Percentiles rank a stretch among this genome's conserved stretches.
phyloP scores from a whole-genome alignment of 2,329 filamentous ascomycete species.

The Botrytis hyacinthi region DNA sequence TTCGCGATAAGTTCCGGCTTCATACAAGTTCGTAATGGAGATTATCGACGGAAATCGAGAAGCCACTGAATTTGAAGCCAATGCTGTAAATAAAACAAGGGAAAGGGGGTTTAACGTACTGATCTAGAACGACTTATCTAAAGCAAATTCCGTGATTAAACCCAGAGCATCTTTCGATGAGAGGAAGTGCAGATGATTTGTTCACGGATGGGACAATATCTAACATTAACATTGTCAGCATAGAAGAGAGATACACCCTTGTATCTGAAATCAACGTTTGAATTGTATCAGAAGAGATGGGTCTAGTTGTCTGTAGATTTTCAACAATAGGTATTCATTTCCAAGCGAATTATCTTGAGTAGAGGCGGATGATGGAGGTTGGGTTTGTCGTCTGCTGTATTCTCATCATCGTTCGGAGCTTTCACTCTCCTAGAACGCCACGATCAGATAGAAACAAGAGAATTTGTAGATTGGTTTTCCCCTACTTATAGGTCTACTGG shows the following conservation, averaged over 20 bases:
- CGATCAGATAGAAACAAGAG: background rate
- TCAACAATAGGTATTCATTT: background rate
- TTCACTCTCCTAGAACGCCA: background rate
- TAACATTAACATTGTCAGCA: background rate
- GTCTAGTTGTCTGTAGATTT: background rate
- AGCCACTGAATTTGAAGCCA: background rate
- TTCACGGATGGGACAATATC: background rate
- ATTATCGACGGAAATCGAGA: background rate
- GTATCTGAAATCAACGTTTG: background rate
- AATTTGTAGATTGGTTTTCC: background rate
- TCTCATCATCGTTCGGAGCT: background rate
- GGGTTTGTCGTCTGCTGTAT: background rate
- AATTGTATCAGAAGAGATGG: background rate
- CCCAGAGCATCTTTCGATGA: background rate
- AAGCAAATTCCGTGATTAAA: background rate
- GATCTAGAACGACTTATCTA: background rate
- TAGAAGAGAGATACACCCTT: background rate
- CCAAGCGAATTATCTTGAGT: background rate
- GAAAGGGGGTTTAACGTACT: background rate
- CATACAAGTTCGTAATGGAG: background rate
- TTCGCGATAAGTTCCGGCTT: background rate
- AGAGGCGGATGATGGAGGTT: background rate
- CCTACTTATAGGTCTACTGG: background rate
- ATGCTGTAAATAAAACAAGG: rapidly evolving
- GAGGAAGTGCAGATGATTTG: background rate